Conservation (phyloP, 345 rosid species). For the Acer campestre region DNA sequence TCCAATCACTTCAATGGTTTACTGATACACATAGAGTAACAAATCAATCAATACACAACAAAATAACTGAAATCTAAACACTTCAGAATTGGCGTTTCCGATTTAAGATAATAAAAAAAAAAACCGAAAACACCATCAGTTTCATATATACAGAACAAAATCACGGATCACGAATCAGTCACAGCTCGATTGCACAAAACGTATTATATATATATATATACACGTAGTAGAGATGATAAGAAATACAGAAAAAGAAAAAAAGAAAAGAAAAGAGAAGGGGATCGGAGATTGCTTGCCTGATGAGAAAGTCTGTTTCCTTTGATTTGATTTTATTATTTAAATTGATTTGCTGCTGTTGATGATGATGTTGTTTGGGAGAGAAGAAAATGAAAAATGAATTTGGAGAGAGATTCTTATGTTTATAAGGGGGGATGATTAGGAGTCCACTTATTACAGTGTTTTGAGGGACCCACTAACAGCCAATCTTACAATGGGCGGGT, state of each 20-base stretch:
- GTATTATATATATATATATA: background rate
- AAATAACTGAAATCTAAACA: background rate
- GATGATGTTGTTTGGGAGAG: slow-evolving; percentile 24
- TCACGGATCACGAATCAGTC: background rate
- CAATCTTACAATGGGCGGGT: slow-evolving; percentile 15
- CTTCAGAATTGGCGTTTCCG: background rate
- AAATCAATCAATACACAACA: no score
- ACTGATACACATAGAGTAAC: no score
- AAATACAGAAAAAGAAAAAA: background rate
- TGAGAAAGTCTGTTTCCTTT: slow-evolving; percentile 19
- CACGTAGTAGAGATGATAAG: background rate
- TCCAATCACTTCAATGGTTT: background rate
- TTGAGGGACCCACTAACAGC: slow-evolving; percentile 33
- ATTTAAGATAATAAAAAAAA: background rate
- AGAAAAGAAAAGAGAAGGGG: no score
- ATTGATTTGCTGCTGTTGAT: background rate
- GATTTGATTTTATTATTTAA: background rate
- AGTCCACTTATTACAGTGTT: background rate
- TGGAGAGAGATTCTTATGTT: slow-evolving; percentile 28
- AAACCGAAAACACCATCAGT: no score
- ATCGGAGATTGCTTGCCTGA: slow-evolving; percentile 36
- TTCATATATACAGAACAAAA: background rate
- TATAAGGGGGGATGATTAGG: slow-evolving; percentile 25
- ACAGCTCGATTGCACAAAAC: background rate
- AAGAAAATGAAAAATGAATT: slow-evolving; percentile 9